Evolutionary conservation across 768 basidiomycete species (phyloP), one percentile per base, ranked within the genome.

Genomic region (Pleurotus djamor): DNA sequence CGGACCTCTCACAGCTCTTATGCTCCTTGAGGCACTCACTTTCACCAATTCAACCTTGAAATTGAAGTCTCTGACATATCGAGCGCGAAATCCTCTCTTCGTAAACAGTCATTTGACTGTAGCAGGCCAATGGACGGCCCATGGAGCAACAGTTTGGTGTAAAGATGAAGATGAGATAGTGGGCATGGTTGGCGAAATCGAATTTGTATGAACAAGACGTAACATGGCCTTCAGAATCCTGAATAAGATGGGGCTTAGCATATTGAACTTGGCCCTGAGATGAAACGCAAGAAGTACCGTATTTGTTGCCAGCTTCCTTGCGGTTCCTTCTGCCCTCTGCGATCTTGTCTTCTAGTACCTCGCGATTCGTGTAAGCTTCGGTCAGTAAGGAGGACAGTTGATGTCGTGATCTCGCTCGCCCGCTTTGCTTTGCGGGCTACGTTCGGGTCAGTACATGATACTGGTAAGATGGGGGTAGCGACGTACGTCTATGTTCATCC

Each of bases 281-380:
- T 32, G 16, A 13, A 41, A 13, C 16, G 6, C n/a, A 57, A 35
- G 41, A 12, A 74, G 81, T 60, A 88, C 93, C 93, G 65, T 95
- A 94, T 80, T 94, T 95, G 73, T 92, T 94, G 8, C 93, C 93
- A 0, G 93, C 92, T 67, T 93, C 91, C 69, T 94, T 94, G 61
- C 92, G 80, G 66, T 94, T 94, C 61, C 89, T 78, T 61, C 87
- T 80, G 2, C 88, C 92, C 71, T 92, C 86, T 0, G 93, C 92
- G 63, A 94, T 92, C 74, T 74, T 85, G 60, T 93, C 92, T 69
- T 95, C 93, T 62, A 95, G 66, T 0, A 83, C 85, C 56, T 92
- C 92, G 35, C 92, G 84, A 66, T 94, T 94, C 68, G 85, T 72
- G 67, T 92, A 94, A 0, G 93, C 93, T 59, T 94, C 90, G 43